Conservation (phyloP, 2,329 filamentous ascomycete species). For the Colletotrichum paranaense region DNA sequence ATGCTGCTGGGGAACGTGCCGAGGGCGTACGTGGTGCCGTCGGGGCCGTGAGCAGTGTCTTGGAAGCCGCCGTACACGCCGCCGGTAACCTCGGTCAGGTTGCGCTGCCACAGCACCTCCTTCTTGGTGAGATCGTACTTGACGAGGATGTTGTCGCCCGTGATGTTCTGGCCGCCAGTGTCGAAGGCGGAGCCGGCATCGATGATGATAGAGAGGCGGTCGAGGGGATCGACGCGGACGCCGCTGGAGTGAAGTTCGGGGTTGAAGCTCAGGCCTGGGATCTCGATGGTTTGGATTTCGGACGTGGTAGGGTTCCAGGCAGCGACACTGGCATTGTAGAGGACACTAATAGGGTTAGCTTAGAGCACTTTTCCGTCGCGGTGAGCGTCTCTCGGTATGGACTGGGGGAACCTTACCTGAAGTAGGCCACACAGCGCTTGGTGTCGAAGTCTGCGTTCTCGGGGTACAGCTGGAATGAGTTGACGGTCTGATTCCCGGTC, state of each 20-base stretch:
- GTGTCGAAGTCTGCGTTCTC: conserved; percentile 39
- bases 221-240: conserved; percentile 47
- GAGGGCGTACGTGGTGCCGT: conserved; percentile 49
- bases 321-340: conserved; percentile 48
- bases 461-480: conserved; percentile 36
- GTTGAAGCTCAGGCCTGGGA: conserved; percentile 45
- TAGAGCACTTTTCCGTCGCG: not conserved
- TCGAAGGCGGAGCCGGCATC: conserved; percentile 49
- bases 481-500: conserved; percentile 26
- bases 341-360: conserved; percentile 17
- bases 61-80: conserved; percentile 51
- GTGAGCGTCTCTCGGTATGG: not conserved
- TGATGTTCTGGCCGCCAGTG: conserved; percentile 47
- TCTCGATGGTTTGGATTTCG: conserved; percentile 40
- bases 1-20: conserved; percentile 52
- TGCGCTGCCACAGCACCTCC: conserved; percentile 44
- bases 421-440: conserved; percentile 36
- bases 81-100: conserved; percentile 44
- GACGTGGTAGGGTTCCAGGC: conserved; percentile 46
- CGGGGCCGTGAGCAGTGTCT: conserved; percentile 50
- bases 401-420: conserved; percentile 31
- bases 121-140: conserved; percentile 45
- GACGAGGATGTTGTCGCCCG: conserved; percentile 49
- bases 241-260: conserved; percentile 47
- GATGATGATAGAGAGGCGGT: conserved; percentile 48